Percentiles rank a stretch among this genome's conserved stretches.
Conservation (phyloP, 2,329 filamentous ascomycete genomes). For the Beauveria brongniartii region DNA sequence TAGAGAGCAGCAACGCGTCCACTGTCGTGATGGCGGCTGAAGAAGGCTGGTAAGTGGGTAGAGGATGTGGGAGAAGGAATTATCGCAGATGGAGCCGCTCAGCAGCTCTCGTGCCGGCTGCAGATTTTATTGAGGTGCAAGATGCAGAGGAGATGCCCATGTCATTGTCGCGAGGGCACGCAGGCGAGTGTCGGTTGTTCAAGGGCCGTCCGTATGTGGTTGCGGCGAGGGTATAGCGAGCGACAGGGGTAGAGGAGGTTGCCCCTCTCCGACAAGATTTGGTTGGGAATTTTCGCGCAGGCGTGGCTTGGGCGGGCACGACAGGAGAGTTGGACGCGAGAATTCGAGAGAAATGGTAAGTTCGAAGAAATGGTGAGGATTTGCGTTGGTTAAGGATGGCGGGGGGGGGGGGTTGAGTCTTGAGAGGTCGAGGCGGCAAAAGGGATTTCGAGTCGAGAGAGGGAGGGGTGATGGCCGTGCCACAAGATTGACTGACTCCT, state of each 20-base stretch:
- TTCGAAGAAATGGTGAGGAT: not conserved
- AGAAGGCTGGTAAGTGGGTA: not conserved
- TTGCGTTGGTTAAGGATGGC: not conserved
- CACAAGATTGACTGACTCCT: slow-evolving; percentile 7
- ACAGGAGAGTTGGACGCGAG: not conserved
- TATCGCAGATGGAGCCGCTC: slow-evolving; percentile 4
- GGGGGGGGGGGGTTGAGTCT: not conserved
- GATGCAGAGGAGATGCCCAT: slow-evolving; percentile 1
- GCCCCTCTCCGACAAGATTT: slow-evolving; percentile 1
- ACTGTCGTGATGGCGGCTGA: slow-evolving; percentile 11
- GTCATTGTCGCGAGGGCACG: slow-evolving; percentile 11
- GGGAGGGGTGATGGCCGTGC: slow-evolving; percentile 11
- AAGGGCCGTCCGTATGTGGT: not conserved
- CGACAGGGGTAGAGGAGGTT: not conserved
- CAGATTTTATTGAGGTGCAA: slow-evolving; percentile 6
- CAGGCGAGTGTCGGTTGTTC: not conserved
- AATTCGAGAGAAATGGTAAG: not conserved
- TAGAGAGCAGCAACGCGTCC: slow-evolving; percentile 4
- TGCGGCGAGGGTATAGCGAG: not conserved
- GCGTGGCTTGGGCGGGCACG: not conserved
- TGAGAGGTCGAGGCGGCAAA: not conserved
- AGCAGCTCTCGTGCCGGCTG: slow-evolving; percentile 9
- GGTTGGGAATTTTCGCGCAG: slow-evolving; percentile 7
- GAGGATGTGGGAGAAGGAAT: not conserved
- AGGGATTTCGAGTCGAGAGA: slow-evolving; percentile 1